phyloP scores from a whole-genome alignment of 2,329 filamentous ascomycete species.

The Chrysosporium queenslandicum region DNA sequence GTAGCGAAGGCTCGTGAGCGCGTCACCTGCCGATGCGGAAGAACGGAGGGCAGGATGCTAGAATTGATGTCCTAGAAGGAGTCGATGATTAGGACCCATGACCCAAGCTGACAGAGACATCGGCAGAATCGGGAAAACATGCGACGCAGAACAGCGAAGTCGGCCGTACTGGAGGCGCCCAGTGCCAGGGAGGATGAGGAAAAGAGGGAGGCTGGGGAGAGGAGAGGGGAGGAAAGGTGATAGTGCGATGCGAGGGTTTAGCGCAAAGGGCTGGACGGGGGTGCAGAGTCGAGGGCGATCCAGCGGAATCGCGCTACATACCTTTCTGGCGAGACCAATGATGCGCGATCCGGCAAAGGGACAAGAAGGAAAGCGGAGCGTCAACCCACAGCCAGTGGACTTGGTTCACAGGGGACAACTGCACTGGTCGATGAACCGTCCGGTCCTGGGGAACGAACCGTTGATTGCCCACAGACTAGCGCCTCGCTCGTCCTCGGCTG shows the following conservation, averaged over 20 bases:
- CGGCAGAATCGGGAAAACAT: background rate
- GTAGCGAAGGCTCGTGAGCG: slow-evolving; percentile 7
- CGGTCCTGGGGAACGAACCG: background rate
- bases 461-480: background rate
- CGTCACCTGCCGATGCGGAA: slow-evolving; percentile 2
- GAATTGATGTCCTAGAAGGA: background rate
- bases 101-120: background rate
- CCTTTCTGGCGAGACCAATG: background rate
- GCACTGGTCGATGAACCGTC: background rate
- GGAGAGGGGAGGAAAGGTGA: background rate
- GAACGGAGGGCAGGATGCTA: background rate
- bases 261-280: slow-evolving; percentile 1
- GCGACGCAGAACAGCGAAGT: slow-evolving; percentile 2
- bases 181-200: background rate
- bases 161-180: background rate
- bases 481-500: background rate
- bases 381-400: slow-evolving; percentile 1
- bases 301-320: background rate
- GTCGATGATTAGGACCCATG: slow-evolving; percentile 4
- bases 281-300: background rate
- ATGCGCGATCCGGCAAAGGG: background rate
- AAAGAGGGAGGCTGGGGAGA: slow-evolving; percentile 10
- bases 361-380: slow-evolving; percentile 1
- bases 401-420: background rate
- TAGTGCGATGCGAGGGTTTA: slow-evolving; percentile 8